Evolutionary conservation across 176 grass and related monocot genomes (phyloP).

Genomic region (Aegilops tauschii): DNA sequence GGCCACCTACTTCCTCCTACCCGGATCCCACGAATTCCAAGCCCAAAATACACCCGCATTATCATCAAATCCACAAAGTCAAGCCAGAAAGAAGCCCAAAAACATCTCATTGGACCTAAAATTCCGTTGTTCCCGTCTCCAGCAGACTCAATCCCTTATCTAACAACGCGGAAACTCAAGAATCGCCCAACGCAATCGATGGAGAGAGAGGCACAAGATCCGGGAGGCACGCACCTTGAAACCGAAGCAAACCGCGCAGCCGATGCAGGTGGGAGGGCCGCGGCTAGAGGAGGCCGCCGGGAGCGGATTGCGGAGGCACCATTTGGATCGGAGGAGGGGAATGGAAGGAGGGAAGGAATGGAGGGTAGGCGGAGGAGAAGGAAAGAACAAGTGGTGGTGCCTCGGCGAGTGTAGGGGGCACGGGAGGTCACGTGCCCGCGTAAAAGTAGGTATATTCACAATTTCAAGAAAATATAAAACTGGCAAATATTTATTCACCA

Average conservation of each 20-base stretch:
- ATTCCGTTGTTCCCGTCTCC: not conserved
- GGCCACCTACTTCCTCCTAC: not conserved
- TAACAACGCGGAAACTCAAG: not conserved
- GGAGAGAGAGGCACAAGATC: conserved; percentile 8
- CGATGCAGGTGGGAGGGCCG: not conserved
- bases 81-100: not conserved
- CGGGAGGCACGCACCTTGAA: conserved; percentile 31
- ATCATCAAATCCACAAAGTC: not conserved
- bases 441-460: not conserved
- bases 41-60: conserved; percentile 4
- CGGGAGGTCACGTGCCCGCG: conserved; percentile 31
- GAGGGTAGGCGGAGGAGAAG: not conserved
- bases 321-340: conserved; percentile 35
- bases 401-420: conserved; percentile 9
- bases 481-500: not conserved
- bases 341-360: not conserved
- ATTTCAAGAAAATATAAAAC: not conserved
- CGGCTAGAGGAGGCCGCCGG: conserved; percentile 15
- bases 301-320: conserved; percentile 11
- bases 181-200: not conserved
- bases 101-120: not conserved
- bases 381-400: conserved; percentile 48
- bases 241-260: not conserved
- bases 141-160: not conserved
- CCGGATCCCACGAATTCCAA: conserved; percentile 18